phyloP scores from a whole-genome alignment of 192 early-diverging fungal genomes.

The Umbelopsis sp. region DNA sequence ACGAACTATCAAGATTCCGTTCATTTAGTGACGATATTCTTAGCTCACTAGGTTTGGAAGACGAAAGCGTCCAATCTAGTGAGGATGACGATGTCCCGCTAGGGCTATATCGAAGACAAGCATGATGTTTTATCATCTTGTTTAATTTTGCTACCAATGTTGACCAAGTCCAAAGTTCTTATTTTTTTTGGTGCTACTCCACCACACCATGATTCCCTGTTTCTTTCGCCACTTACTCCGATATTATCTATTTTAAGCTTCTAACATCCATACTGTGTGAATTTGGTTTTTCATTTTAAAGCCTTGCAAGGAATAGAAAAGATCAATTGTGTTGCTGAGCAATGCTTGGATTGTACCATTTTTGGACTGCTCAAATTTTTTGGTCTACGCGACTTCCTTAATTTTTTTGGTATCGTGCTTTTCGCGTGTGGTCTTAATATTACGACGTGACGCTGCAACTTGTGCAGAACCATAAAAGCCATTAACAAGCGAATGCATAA shows the following conservation, averaged over 20 bases:
- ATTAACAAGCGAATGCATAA: not conserved
- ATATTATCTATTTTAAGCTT: not conserved
- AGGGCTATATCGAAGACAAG: not conserved
- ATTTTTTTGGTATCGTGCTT: not conserved
- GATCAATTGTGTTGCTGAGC: not conserved
- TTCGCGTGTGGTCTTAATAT: not conserved
- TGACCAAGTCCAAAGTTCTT: too few species aligned
- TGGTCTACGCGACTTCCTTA: not conserved
- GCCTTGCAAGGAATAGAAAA: not conserved
- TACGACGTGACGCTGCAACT: not conserved
- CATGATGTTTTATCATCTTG: not conserved
- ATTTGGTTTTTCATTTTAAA: not conserved
- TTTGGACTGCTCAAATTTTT: not conserved
- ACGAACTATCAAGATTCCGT: not conserved
- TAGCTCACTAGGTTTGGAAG: constrained; percentile 11
- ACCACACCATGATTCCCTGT: not conserved
- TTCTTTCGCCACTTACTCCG: not conserved
- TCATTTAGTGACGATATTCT: constrained; percentile 13
- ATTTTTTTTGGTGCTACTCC: too few species aligned
- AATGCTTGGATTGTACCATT: not conserved
- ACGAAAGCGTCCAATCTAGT: not conserved
- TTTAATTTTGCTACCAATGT: not conserved
- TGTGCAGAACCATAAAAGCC: not conserved
- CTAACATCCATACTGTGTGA: constrained; percentile 5
- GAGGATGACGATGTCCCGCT: constrained; percentile 11